A percentile compares a stretch with the other conserved stretches of the same genome.
Evolutionary conservation across 1,284 basidiomycete species (phyloP).

Genomic region (Fereydounia khargensis): DNA sequence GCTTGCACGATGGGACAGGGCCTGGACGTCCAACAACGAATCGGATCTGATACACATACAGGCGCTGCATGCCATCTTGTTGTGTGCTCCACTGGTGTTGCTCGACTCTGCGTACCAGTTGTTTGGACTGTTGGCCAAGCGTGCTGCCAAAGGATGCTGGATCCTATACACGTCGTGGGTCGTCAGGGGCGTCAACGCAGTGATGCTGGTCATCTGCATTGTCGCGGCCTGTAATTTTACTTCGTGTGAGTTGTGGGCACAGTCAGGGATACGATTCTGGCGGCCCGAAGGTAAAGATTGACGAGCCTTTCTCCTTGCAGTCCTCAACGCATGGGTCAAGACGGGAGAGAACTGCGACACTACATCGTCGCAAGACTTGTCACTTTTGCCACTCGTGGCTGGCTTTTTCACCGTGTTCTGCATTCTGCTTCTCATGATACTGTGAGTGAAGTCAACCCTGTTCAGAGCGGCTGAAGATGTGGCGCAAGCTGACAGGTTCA

Average conservation of each 20-base stretch:
- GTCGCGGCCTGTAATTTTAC: constrained; percentile 10
- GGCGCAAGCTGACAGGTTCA: too few relatives aligned
- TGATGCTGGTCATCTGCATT: constrained; percentile 14
- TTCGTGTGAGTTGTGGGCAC: constrained; percentile 9
- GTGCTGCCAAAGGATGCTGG: constrained; percentile 9
- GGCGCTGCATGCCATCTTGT: constrained; percentile 5
- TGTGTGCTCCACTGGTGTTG: constrained; percentile 14
- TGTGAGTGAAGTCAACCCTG: constrained; percentile 15
- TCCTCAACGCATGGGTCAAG: not conserved
- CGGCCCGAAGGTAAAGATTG: constrained; percentile 4
- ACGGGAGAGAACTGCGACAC: constrained; percentile 1
- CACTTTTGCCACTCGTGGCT: constrained; percentile 19
- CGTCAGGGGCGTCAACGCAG: constrained; percentile 8
- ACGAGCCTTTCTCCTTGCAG: constrained; percentile 3
- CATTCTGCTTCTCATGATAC: constrained; percentile 6
- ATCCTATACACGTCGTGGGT: constrained; percentile 7
- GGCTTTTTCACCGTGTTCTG: constrained; percentile 8
- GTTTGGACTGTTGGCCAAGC: constrained; percentile 16
- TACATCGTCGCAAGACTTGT: constrained; percentile 9
- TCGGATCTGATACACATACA: not conserved
- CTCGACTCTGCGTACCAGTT: constrained; percentile 18
- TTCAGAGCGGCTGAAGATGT: too few relatives aligned
- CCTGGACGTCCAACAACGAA: not conserved
- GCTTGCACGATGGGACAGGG: not conserved
- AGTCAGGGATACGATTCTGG: not conserved